Conservation (phyloP, 768 basidiomycete genomes). For the Phanerochaete sordida region DNA sequence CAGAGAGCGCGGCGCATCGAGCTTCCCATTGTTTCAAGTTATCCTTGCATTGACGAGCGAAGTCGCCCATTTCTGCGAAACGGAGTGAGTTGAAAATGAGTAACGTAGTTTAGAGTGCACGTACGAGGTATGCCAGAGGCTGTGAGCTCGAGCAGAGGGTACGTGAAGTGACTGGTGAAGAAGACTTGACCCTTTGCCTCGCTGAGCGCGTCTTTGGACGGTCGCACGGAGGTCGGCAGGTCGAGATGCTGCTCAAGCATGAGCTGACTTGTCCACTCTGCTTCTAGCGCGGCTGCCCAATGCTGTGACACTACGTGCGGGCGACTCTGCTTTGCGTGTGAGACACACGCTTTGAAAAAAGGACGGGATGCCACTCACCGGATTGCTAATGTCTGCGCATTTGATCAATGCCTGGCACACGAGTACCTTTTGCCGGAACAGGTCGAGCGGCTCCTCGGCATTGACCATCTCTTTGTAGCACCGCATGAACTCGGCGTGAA, state of each 20-base stretch:
- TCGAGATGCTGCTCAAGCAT: slow-evolving; percentile 77
- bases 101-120: slow-evolving; percentile 18
- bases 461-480: slow-evolving; percentile 50
- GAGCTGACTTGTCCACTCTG: slow-evolving; percentile 91
- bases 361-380: slow-evolving; percentile 53
- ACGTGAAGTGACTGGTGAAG: slow-evolving; percentile 80
- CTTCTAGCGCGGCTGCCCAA: slow-evolving; percentile 86
- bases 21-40: slow-evolving; percentile 73
- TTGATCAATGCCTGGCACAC: slow-evolving; percentile 92
- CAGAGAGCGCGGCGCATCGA: slow-evolving; percentile 26
- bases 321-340: slow-evolving; percentile 57
- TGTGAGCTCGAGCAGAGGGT: slow-evolving; percentile 79
- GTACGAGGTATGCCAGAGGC: slow-evolving; percentile 71
- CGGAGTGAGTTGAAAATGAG: neutral
- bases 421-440: slow-evolving; percentile 53
- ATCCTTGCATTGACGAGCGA: slow-evolving; percentile 59
- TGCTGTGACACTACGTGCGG: slow-evolving; percentile 89
- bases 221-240: slow-evolving; percentile 56
- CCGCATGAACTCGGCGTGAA: slow-evolving; percentile 82
- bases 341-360: neutral
- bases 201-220: slow-evolving; percentile 46
- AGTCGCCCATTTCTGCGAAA: slow-evolving; percentile 59
- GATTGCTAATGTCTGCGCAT: slow-evolving; percentile 98
- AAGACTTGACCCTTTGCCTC: slow-evolving; percentile 85
- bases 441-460: slow-evolving; percentile 32